Conservation (phyloP, 1,284 basidiomycete genomes). For the Dichomitus squalens region DNA sequence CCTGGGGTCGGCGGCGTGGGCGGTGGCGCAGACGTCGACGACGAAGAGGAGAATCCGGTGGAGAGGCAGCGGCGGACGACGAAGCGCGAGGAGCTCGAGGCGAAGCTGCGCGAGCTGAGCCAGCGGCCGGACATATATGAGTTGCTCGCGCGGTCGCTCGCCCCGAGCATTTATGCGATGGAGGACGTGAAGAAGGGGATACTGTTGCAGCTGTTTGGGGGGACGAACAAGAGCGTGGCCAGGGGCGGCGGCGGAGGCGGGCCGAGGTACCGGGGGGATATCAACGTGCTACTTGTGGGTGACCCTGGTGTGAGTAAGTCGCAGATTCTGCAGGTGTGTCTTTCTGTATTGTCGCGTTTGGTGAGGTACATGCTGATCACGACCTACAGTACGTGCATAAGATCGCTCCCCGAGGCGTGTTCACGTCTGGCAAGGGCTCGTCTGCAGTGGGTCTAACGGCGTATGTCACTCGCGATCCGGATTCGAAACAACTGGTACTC, state of each 20-base stretch:
- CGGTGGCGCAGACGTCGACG: slow-evolving; percentile 62
- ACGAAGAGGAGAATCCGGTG: slow-evolving; percentile 44
- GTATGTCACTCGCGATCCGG: slow-evolving; percentile 96
- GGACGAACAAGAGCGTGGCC: slow-evolving; percentile 95
- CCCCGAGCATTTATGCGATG: slow-evolving; percentile 97
- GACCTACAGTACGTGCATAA: slow-evolving; percentile 90
- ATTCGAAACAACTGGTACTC: slow-evolving; percentile 96
- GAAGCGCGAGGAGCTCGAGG: slow-evolving; percentile 60
- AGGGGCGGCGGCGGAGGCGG: slow-evolving; percentile 94
- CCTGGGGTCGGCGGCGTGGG: slow-evolving; percentile 87
- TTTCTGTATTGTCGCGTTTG: neutral
- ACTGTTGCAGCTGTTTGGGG: slow-evolving; percentile 93
- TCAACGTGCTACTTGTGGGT: slow-evolving; percentile 96
- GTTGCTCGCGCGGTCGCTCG: slow-evolving; percentile 81
- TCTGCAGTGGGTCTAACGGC: slow-evolving; percentile 98
- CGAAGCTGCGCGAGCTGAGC: slow-evolving; percentile 71
- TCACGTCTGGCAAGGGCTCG: slow-evolving; percentile 96
- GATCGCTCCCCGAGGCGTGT: slow-evolving; percentile 96
- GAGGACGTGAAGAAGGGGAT: slow-evolving; percentile 99
- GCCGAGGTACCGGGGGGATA: slow-evolving; percentile 95
- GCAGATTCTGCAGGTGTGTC: slow-evolving; percentile 84
- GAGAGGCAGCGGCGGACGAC: slow-evolving; percentile 46
- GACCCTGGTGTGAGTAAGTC: slow-evolving; percentile 98
- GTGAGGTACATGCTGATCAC: neutral
- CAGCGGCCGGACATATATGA: slow-evolving; percentile 86